phyloP scores from a whole-genome alignment of 2,329 filamentous ascomycete genomes.

The Ustilaginoidea virens region DNA sequence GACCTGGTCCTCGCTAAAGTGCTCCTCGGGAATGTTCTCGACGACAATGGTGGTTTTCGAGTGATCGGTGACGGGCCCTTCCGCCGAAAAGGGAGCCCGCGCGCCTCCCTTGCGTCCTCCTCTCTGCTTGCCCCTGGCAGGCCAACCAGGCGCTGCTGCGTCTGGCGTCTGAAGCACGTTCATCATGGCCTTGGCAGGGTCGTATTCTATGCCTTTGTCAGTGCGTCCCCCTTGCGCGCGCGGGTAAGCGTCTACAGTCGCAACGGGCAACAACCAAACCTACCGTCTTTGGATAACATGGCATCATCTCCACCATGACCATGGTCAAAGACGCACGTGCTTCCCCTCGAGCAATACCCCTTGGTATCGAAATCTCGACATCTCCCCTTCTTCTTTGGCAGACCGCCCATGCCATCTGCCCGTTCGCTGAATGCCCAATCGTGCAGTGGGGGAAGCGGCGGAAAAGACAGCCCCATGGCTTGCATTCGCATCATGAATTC shows the following conservation, averaged over 20 bases:
- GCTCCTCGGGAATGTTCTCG: slow-evolving; percentile 61
- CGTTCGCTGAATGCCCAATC: not conserved
- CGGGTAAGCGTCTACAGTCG: not conserved
- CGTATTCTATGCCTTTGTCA: slow-evolving; percentile 20
- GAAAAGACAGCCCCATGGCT: slow-evolving; percentile 31
- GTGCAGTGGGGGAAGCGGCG: slow-evolving; percentile 22
- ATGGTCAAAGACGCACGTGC: slow-evolving; percentile 55
- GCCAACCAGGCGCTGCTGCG: slow-evolving; percentile 16
- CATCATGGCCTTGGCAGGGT: slow-evolving; percentile 15
- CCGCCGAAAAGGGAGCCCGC: slow-evolving; percentile 46
- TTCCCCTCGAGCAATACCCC: slow-evolving; percentile 55
- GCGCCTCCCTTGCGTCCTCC: slow-evolving; percentile 20
- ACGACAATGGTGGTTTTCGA: slow-evolving; percentile 56
- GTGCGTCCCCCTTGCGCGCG: not conserved
- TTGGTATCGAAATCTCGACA: slow-evolving; percentile 60
- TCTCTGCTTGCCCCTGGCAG: slow-evolving; percentile 17
- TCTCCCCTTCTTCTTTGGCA: slow-evolving; percentile 22
- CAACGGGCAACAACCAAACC: slow-evolving; percentile 5
- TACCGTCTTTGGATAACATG: slow-evolving; percentile 11
- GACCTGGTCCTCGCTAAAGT: slow-evolving; percentile 49
- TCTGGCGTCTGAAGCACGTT: slow-evolving; percentile 9
- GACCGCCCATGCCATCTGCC: slow-evolving; percentile 6
- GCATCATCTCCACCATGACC: slow-evolving; percentile 34
- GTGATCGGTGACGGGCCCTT: slow-evolving; percentile 46
- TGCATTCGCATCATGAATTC: slow-evolving; percentile 47